A percentile compares a stretch with the other conserved stretches of the same genome.
Conservation (phyloP, 257 asterid species). For the Orobanche coerulescens region DNA sequence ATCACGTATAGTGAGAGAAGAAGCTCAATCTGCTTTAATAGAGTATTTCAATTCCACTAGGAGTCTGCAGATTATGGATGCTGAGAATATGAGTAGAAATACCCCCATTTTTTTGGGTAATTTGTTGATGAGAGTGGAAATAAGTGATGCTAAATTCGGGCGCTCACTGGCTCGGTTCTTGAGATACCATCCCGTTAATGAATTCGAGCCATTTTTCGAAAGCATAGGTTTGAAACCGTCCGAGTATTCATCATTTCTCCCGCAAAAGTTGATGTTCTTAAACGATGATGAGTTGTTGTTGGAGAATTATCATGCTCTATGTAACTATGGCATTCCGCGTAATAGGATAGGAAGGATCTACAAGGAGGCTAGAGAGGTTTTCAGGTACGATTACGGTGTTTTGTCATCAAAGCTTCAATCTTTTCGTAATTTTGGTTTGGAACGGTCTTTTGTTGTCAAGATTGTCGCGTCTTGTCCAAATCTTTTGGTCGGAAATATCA, state of each 20-base stretch:
- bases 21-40: slow-evolving; percentile 55
- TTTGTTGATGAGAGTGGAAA: slow-evolving; percentile 37
- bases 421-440: slow-evolving; percentile 41
- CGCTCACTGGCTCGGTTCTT: slow-evolving; percentile 43
- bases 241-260: slow-evolving; percentile 45
- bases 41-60: slow-evolving; percentile 74
- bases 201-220: slow-evolving; percentile 83
- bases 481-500: slow-evolving; percentile 35
- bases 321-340: slow-evolving; percentile 53
- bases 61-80: slow-evolving; percentile 56
- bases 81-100: slow-evolving; percentile 65
- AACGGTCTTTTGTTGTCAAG: slow-evolving; percentile 42
- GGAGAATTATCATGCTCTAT: slow-evolving; percentile 52
- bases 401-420: slow-evolving; percentile 40
- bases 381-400: slow-evolving; percentile 36
- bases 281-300: slow-evolving; percentile 53
- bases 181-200: slow-evolving; percentile 80
- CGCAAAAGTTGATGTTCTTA: slow-evolving; percentile 50
- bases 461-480: slow-evolving; percentile 46
- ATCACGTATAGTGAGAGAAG: slow-evolving; percentile 29
- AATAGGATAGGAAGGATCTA: slow-evolving; percentile 52
- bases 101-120: slow-evolving; percentile 48
- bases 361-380: slow-evolving; percentile 46
- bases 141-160: slow-evolving; percentile 26
- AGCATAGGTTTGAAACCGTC: slow-evolving; percentile 58